Evolutionary conservation across 2,329 filamentous ascomycete species (phyloP), one percentile per base, ranked within the genome.

Genomic region (Apiospora sp.): DNA sequence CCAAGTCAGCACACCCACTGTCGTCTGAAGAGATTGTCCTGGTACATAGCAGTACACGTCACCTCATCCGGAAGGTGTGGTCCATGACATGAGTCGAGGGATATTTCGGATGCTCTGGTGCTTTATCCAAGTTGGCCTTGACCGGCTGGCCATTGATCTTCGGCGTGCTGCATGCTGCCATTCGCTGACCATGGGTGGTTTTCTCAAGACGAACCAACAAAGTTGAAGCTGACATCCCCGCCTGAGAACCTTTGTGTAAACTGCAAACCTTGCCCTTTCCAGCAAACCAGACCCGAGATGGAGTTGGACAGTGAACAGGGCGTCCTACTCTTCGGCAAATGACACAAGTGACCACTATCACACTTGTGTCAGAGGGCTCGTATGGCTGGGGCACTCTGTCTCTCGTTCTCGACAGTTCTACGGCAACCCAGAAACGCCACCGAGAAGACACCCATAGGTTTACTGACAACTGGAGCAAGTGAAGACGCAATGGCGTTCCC

Each of bases 71-170:
- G 22, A 64, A 64, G 58, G 10, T n/a, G 19, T 41, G 34, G 34
- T 30, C 30, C 37, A 41, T n/a, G n/a, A 37, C 37, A 41, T n/a
- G n/a, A 37, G 22, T 14, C 3, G 19, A n/a, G 58, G 58, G 16
- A 37, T 41, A 41, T 13, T 64, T 19, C 58, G 58, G 58, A 24
- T 41, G 58, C 22, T 34, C 3, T 41, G 22, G 34, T 64, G 34
- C 58, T 64, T 41, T 34, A 24, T 34, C 34, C 58, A 64, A 64
- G 58, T n/a, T 64, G 58, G 58, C 19, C 16, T 64, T 37, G 58
- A 64, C 22, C 49, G n/a, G 10, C 10, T 51, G 49, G 49, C n/a
- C n/a, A 41, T 41, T 12, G 30, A 41, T 41, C 22, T n/a, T 64
- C 19, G 58, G 34, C 41, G 19, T 64, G 58, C 34, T 64, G 19